Base-by-base conservation (phyloP, 768 basidiomycete genomes). In the Russula sp. region DNA sequence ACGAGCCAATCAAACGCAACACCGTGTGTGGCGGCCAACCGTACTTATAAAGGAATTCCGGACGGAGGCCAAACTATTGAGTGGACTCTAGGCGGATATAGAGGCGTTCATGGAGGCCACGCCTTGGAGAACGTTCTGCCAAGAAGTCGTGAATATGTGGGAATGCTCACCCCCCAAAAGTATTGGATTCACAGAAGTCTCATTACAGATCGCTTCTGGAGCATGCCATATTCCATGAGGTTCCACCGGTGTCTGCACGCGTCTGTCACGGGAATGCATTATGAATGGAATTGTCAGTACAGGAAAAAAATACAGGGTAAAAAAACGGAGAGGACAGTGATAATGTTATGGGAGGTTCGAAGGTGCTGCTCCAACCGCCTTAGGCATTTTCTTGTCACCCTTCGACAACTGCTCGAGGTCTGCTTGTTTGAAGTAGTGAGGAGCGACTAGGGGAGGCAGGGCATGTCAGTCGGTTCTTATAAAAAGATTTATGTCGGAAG, bases 381-480 rank as follows among this genome's bases (percentile, higher is more conserved):
- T 95, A n/a, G 94, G 94, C 92, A 96, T 92, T 77, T 95, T 97
- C 76, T 89, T 93, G 63, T 92, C 90, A 18, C 91, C 88, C 16
- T 82, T 82, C 0, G 88, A 82, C 44, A 92, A 73, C 70, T 91
- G 87, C 68, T 93, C 90, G 51, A 91, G 74, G 69, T 92, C 90
- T 1, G 89, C 86, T 7, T 81, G 79, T 72, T 92, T 96, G 83
- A 96, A 98, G 73, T 94, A 98, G 72, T 98, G 96, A 0, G 96
- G 95, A 2, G 96, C 96, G 22, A 98, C 94, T 94, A 70, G 0
- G 59, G 32, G 54, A 45, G 18, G 42, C 32, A 58, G 14, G 60
- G 8, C 35, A 51, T 20, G 40, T 66, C 42, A 66, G 65, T 27
- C 49, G 61, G 61, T 32, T 39, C 35, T 32, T 47, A 27, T 61